Conservation (phyloP, 2,329 filamentous ascomycete genomes). For the Colletotrichum destructivum region DNA sequence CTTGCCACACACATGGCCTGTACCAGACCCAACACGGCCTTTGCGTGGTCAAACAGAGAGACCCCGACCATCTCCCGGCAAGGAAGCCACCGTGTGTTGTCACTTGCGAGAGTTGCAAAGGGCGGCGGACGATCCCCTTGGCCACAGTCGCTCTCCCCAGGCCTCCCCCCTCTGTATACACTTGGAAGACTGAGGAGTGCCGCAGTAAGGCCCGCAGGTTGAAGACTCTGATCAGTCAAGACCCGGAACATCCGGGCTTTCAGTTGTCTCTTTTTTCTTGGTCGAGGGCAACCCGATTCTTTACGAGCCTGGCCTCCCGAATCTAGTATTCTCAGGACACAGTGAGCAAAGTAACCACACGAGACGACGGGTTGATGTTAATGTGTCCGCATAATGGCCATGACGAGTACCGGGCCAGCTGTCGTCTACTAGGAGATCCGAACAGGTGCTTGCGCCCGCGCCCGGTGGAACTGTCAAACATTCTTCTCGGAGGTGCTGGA, state of each 20-base stretch:
- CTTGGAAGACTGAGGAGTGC: conserved; percentile 29
- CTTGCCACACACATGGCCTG: conserved; percentile 28
- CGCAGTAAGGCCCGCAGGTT: conserved; percentile 16
- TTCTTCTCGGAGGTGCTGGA: conserved; percentile 12
- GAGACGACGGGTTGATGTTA: background rate
- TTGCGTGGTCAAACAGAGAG: conserved; percentile 23
- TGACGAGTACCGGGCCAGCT: background rate
- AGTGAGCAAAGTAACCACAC: background rate
- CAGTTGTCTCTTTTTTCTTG: background rate
- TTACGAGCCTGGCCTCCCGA: background rate
- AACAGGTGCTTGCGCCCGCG: background rate
- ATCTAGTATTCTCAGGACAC: background rate
- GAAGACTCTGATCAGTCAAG: conserved; percentile 22
- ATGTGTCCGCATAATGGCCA: background rate
- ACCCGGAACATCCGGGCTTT: conserved; percentile 1
- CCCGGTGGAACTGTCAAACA: conserved; percentile 10
- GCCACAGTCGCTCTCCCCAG: conserved; percentile 27
- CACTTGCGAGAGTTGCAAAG: conserved; percentile 28
- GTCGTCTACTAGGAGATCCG: conserved; percentile 2
- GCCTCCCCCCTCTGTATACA: conserved; percentile 9
- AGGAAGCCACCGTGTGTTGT: conserved; percentile 28
- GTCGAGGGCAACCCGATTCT: background rate
- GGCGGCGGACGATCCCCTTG: conserved; percentile 29
- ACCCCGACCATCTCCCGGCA: conserved; percentile 18
- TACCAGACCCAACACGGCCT: conserved; percentile 32